Conservation (phyloP, 768 basidiomycete species). For the Ephemerocybe angulata region DNA sequence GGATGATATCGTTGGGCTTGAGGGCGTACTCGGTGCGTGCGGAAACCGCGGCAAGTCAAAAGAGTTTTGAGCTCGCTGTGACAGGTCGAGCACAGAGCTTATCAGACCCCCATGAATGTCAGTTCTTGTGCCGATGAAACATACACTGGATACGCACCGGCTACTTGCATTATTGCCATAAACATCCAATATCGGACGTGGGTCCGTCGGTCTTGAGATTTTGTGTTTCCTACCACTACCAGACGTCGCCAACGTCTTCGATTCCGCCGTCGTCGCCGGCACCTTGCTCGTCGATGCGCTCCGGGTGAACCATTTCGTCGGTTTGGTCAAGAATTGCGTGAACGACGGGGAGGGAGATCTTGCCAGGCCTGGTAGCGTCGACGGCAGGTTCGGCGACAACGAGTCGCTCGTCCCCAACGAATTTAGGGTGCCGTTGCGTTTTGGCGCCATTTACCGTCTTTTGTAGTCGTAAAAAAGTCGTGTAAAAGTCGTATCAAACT, state of each 20-base stretch:
- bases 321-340: conserved; percentile 60
- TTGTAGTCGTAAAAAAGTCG: conserved; percentile 4
- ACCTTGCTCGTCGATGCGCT: conserved; percentile 53
- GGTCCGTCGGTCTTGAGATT: conserved; percentile 83
- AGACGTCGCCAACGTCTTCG: conserved; percentile 42
- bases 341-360: conserved; percentile 69
- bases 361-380: conserved; percentile 34
- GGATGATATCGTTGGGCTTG: conserved; percentile 31
- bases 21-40: conserved; percentile 35
- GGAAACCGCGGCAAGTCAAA: conserved; percentile 36
- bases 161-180: conserved; percentile 42
- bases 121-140: conserved; percentile 4
- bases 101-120: not conserved
- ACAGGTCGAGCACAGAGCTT: conserved; percentile 68
- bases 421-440: not conserved
- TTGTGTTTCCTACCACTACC: conserved; percentile 56
- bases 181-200: conserved; percentile 66
- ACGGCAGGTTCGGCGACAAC: conserved; percentile 19
- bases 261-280: conserved; percentile 37
- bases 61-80: conserved; percentile 42
- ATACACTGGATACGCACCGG: conserved; percentile 47
- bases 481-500: not conserved
- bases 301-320: conserved; percentile 69
- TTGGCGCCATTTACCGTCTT: conserved; percentile 3
- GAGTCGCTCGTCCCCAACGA: conserved; percentile 15